These are phyloP conservation scores for Cornus florida DNA, from an alignment of 148 eudicot species.

Conservation along the genomic window DNA sequence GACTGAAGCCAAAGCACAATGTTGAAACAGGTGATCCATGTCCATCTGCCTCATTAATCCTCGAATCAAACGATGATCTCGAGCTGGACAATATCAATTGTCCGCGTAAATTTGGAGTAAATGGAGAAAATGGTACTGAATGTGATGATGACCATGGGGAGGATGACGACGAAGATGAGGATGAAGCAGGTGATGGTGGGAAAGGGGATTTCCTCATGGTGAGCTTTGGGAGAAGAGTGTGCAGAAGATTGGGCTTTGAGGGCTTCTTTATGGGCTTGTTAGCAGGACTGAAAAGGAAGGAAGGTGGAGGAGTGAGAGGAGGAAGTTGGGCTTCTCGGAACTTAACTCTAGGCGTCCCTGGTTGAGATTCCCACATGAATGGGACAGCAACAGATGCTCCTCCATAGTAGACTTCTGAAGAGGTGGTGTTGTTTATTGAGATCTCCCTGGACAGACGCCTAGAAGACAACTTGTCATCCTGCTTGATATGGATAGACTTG, in stretches of 20 bases:
- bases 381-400: constrained; percentile 39
- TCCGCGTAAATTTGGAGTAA: constrained; percentile 1
- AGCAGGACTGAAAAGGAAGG: constrained; percentile 15
- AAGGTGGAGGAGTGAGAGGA: constrained; percentile 54
- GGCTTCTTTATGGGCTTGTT: constrained; percentile 4
- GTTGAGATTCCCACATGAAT: constrained; percentile 48
- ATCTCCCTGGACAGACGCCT: constrained; percentile 16
- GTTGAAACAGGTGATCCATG: constrained; percentile 32
- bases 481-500: constrained; percentile 15
- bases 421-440: constrained; percentile 14
- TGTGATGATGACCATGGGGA: constrained; percentile 11
- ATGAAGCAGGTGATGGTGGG: constrained; percentile 18
- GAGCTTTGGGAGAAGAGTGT: constrained; percentile 20
- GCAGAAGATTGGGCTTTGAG: constrained; percentile 17
- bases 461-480: constrained; percentile 4
- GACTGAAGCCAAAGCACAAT: constrained; percentile 24
- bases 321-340: constrained; percentile 29
- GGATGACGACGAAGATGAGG: constrained; percentile 24
- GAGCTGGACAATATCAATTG: not conserved
- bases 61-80: constrained; percentile 8
- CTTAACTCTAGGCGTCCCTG: constrained; percentile 45
- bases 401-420: constrained; percentile 41
- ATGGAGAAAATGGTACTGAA: constrained; percentile 18
- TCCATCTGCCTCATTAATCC: constrained; percentile 1
- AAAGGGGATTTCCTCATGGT: constrained; percentile 19